These are phyloP conservation scores for Thymus mandschuricus DNA, from an alignment of 257 asterid genomes.

Conservation along the genomic window DNA sequence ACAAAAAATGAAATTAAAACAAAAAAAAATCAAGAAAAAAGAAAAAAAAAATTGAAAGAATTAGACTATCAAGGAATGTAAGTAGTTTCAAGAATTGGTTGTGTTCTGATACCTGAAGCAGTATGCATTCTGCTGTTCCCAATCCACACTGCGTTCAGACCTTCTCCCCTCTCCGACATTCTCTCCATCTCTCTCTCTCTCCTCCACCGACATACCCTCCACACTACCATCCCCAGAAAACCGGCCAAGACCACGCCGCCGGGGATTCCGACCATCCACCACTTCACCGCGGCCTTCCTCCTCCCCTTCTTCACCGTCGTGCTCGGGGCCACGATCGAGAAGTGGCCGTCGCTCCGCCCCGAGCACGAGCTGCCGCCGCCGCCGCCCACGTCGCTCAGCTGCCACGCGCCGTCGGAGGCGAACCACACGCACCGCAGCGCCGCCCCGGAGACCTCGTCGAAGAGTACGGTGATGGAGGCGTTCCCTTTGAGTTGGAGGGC, in stretches of 20 bases:
- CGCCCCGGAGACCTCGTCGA: constrained; percentile 34
- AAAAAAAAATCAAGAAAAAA: neutral
- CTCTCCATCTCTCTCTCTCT: constrained; percentile 60
- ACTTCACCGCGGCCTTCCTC: constrained; percentile 34
- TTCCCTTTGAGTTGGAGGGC: constrained; percentile 39
- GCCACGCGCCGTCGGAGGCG: constrained; percentile 46
- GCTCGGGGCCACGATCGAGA: constrained; percentile 58
- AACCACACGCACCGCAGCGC: constrained; percentile 57
- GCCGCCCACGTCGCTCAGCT: constrained; percentile 47
- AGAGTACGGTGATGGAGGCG: constrained; percentile 47
- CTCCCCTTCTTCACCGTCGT: neutral
- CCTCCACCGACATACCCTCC: constrained; percentile 34
- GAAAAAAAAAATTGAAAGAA: neutral
- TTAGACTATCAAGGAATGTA: constrained; percentile 46
- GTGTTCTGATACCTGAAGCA: constrained; percentile 81
- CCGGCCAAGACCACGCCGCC: constrained; percentile 46
- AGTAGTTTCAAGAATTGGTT: constrained; percentile 68
- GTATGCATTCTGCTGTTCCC: constrained; percentile 81
- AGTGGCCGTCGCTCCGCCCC: constrained; percentile 60
- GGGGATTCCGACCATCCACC: constrained; percentile 69
- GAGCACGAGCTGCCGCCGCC: constrained; percentile 39
- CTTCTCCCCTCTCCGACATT: constrained; percentile 65
- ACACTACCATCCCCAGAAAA: constrained; percentile 32
- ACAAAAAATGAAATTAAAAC: constrained; percentile 10
- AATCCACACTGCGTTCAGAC: constrained; percentile 65